Percentiles rank a stretch among this genome's conserved stretches.
Conservation (phyloP, 768 basidiomycete genomes). For the Leccinum longicurvipes region DNA sequence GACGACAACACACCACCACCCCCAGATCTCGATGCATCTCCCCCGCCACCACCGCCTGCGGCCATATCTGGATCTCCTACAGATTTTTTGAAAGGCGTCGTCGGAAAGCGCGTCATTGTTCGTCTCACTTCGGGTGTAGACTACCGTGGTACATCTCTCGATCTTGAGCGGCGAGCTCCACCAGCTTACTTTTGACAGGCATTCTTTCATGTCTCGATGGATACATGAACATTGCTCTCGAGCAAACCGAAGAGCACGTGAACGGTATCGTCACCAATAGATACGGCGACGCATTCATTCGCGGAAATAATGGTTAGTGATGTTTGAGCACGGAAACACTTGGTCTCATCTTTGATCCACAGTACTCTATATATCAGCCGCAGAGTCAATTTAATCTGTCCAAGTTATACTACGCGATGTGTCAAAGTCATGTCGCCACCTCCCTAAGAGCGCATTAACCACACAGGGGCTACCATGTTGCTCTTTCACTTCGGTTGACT, state of each 20-base stretch:
- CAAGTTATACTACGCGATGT: background rate
- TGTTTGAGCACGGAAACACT: too few relatives aligned
- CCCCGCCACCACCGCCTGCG: slow-evolving; percentile 49
- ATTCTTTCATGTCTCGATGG: slow-evolving; percentile 94
- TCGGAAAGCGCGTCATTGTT: slow-evolving; percentile 94
- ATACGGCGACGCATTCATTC: slow-evolving; percentile 94
- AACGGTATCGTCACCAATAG: slow-evolving; percentile 82
- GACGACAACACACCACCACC: slow-evolving; percentile 34
- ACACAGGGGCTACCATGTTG: background rate
- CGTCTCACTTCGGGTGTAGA: slow-evolving; percentile 90
- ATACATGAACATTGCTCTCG: slow-evolving; percentile 98
- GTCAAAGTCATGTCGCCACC: background rate
- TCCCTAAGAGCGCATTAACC: background rate
- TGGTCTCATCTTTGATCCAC: background rate
- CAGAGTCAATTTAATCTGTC: slow-evolving; percentile 47
- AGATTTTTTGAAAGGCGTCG: slow-evolving; percentile 91
- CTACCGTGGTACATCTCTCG: slow-evolving; percentile 66
- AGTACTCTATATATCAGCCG: slow-evolving; percentile 82
- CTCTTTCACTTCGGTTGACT: too few relatives aligned
- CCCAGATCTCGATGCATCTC: slow-evolving; percentile 38
- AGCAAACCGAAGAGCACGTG: slow-evolving; percentile 96
- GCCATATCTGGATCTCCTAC: slow-evolving; percentile 76
- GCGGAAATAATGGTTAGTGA: slow-evolving; percentile 82
- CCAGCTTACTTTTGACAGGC: slow-evolving; percentile 45
- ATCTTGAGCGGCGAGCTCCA: background rate